phyloP scores from a whole-genome alignment of 2,329 filamentous ascomycete genomes.

The Scedosporium minutisporum region DNA sequence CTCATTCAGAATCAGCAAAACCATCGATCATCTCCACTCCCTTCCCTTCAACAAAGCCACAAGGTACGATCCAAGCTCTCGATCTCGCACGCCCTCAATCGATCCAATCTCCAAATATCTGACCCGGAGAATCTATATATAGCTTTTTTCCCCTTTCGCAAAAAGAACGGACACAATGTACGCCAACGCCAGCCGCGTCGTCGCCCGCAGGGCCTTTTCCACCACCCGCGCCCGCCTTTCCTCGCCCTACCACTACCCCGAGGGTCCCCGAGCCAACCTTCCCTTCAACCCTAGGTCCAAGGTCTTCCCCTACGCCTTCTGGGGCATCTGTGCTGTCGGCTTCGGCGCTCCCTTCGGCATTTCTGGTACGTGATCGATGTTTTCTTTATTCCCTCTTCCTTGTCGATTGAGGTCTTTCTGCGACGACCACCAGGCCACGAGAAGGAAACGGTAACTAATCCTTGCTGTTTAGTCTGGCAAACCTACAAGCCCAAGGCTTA shows the following conservation, averaged over 20 bases:
- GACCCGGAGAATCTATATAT: background rate
- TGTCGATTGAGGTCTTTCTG: too few species aligned
- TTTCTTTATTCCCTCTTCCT: background rate
- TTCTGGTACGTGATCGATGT: conserved; percentile 37
- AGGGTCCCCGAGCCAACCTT: conserved; percentile 88
- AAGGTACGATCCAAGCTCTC: background rate
- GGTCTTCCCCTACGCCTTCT: conserved; percentile 77
- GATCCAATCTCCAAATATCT: background rate
- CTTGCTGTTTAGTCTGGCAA: conserved; percentile 36
- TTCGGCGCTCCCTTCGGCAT: conserved; percentile 56
- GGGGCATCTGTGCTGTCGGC: conserved; percentile 53
- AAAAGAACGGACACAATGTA: conserved; percentile 56
- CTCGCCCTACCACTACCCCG: conserved; percentile 96
- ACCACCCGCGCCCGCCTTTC: conserved; percentile 75
- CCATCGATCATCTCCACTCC: conserved; percentile 1
- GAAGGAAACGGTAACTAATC: background rate
- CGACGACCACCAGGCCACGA: too few species aligned
- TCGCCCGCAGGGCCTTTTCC: conserved; percentile 90
- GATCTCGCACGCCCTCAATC: background rate
- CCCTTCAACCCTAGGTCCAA: conserved; percentile 93
- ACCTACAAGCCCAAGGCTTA: conserved; percentile 26
- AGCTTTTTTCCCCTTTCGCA: background rate
- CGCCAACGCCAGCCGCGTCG: conserved; percentile 55
- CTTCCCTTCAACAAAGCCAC: background rate
- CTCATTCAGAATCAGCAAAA: conserved; percentile 4